Evolutionary conservation across 148 eudicot genomes (phyloP).

Genomic region (Agrostemma githago): DNA sequence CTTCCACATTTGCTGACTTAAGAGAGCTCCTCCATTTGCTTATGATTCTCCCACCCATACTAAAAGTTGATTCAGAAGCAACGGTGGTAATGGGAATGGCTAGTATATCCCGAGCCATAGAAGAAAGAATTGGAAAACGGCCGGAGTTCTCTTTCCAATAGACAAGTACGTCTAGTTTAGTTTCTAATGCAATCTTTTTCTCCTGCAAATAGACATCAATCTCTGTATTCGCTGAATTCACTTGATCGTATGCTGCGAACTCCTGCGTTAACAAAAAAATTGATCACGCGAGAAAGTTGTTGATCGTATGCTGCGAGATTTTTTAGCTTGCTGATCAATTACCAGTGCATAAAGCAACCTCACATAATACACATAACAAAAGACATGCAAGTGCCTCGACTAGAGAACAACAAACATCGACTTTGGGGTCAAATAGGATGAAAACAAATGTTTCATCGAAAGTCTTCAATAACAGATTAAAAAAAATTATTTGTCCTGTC

Average conservation of each 20-base stretch:
- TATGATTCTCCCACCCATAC: neutral
- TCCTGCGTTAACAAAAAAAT: neutral
- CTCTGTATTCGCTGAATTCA: neutral
- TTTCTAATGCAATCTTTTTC: neutral
- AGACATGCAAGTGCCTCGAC: too few relatives aligned
- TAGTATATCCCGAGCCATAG: neutral
- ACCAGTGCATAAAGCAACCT: too few relatives aligned
- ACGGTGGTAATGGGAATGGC: neutral
- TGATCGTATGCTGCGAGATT: too few relatives aligned
- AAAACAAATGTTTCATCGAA: too few relatives aligned
- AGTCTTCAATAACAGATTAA: too few relatives aligned
- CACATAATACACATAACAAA: too few relatives aligned
- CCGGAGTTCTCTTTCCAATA: constrained; percentile 3
- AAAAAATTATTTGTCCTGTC: too few relatives aligned
- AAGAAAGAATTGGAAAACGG: constrained; percentile 7
- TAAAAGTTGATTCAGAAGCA: neutral
- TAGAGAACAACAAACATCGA: too few relatives aligned
- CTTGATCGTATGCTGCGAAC: neutral
- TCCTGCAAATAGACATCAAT: neutral
- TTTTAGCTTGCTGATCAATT: too few relatives aligned
- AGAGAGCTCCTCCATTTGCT: constrained; percentile 2
- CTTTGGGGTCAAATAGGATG: too few relatives aligned
- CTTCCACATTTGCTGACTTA: neutral
- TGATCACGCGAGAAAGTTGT: too few relatives aligned
- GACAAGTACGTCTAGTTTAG: neutral